Percentiles rank a stretch among this genome's conserved stretches.
phyloP scores from a whole-genome alignment of 768 basidiomycete species.

The Chlorophyllum brunneum region DNA sequence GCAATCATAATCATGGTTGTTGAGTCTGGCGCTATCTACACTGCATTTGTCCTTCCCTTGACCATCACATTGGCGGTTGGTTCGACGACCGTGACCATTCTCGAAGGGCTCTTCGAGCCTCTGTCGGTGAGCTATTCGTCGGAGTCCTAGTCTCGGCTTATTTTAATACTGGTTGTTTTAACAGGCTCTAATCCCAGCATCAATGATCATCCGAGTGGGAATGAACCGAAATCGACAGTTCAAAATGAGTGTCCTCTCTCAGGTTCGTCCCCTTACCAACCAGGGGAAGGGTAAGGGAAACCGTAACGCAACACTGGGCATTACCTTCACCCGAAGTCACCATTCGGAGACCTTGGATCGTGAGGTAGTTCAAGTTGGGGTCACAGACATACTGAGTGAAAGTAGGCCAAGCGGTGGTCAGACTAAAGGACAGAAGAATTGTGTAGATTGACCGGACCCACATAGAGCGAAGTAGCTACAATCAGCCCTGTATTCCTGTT shows the following conservation, averaged over 20 bases:
- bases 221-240: neutral
- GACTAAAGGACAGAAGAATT: no score
- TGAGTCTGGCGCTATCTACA: conserved; percentile 1
- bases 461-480: no score
- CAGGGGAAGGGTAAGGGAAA: neutral
- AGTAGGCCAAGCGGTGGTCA: no score
- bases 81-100: neutral
- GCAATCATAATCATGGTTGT: neutral
- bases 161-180: neutral
- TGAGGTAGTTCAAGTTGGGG: no score
- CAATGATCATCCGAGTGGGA: neutral
- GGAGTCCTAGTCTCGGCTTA: neutral
- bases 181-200: neutral
- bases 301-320: neutral
- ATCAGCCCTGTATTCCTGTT: no score
- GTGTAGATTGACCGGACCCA: no score
- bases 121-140: neutral
- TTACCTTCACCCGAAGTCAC: neutral
- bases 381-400: no score
- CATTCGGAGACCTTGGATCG: no score
- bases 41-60: neutral
- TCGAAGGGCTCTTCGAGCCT: neutral
- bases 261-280: neutral
- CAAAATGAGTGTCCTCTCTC: neutral
- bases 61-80: neutral